Percentiles rank a stretch among this genome's conserved stretches.
Conservation (phyloP, 177 flowering plant genomes). For the Vitis hybrid region DNA sequence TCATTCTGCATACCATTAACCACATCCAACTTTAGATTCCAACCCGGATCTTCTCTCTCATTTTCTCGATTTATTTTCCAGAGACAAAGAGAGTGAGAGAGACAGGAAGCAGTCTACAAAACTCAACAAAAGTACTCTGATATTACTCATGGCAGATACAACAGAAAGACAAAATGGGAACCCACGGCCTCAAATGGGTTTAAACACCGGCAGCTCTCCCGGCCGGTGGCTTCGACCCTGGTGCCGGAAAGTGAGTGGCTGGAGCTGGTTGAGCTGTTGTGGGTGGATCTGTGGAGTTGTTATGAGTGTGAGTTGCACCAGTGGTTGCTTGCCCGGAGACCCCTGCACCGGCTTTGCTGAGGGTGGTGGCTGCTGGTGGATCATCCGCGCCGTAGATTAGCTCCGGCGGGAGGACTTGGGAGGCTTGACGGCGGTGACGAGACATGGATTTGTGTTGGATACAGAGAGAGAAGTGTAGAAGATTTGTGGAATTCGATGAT, state of each 20-base stretch:
- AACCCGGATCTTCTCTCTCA: too few relatives aligned
- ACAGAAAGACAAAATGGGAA: neutral
- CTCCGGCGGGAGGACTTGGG: constrained; percentile 23
- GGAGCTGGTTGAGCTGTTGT: neutral
- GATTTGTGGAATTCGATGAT: too few relatives aligned
- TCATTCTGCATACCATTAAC: too few relatives aligned
- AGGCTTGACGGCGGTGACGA: constrained; percentile 27
- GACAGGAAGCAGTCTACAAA: neutral
- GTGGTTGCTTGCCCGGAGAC: neutral
- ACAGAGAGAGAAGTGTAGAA: constrained; percentile 3
- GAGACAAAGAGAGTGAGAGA: too few relatives aligned
- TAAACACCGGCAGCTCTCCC: neutral
- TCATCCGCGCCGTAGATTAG: constrained; percentile 3
- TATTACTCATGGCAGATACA: neutral
- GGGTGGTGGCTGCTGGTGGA: neutral
- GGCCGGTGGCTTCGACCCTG: constrained; percentile 1
- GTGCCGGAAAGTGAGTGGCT: neutral
- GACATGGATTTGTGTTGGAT: constrained; percentile 13
- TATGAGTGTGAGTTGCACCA: neutral
- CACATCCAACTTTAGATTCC: too few relatives aligned
- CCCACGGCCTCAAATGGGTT: too few relatives aligned
- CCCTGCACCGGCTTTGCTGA: neutral
- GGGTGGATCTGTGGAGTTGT: neutral
- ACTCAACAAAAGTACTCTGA: too few relatives aligned
- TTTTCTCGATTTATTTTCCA: too few relatives aligned